Evolutionary conservation across 495 filamentous ascomycete species (phyloP), one percentile per base, ranked within the genome.

Genomic region (Massariosphaeria phaeospora): DNA sequence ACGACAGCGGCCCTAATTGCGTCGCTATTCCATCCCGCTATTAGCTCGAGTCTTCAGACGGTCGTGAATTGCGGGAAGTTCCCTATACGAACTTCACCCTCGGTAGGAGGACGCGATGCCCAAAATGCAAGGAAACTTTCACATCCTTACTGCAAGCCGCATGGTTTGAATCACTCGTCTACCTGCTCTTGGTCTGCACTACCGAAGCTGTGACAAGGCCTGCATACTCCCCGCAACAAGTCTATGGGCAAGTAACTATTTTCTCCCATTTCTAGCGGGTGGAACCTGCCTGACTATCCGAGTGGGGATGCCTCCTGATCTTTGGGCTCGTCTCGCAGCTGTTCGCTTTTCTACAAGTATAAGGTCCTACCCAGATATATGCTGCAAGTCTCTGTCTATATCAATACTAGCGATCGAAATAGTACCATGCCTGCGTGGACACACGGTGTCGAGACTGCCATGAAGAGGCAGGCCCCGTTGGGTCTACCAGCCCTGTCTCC

Each of bases 401-500:
- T 34, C 48, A 25, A 58, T 43, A 48, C 20, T 7, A 34, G 26
- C 30, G 57, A 61, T 61, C 51, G 10, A 17, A 13, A 35, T 61
- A 23, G 1, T 51, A 46, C 26, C 8, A 58, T 58, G 55, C 47
- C 47, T 23, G 55, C 39, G 12, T 58, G 50, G 50, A 45, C 27
- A 1, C n/a, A 26, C 13, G 47, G 18, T 25, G 10, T 61, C 25
- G 50, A 49, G n/a, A 31, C n/a, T 11, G 15, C 31, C 18, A 13
- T 48, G 23, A 55, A 50, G 29, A 49, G 57, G 18, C 57, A 61
- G 45, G 57, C 25, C 30, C 30, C 20, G 17, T n/a, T n/a, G n/a
- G 7, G 2, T 33, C 33, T 18, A 3, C 59, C 52, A 13, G 42
- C 33, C 7, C 34, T 55, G 2, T 48, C 63, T 3, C 56, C 60